Evolutionary conservation across 306 rosid species (phyloP).

Genomic region (Dalbergia cochinchinensis): DNA sequence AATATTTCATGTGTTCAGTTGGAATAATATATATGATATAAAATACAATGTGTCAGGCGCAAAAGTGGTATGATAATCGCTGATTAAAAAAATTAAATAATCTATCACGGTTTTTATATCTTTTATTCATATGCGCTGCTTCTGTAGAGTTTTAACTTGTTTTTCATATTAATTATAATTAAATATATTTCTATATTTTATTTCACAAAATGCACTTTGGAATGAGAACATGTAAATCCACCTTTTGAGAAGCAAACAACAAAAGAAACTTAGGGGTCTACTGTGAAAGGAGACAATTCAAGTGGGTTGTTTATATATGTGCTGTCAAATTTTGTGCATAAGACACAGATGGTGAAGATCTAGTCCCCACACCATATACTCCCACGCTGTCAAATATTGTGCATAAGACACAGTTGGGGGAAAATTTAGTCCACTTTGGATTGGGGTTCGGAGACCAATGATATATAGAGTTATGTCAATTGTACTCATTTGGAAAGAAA

Average conservation of each 20-base stretch:
- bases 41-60: not conserved
- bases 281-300: constrained; percentile 8
- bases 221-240: not conserved
- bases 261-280: not conserved
- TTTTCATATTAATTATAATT: no score
- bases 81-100: no score
- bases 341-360: constrained; percentile 7
- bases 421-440: constrained; percentile 4
- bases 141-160: no score
- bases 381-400: constrained; percentile 5
- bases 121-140: no score
- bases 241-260: not conserved
- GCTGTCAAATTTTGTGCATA: constrained; percentile 10
- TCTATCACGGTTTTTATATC: no score
- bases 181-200: no score
- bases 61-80: no score
- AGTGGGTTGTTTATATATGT: constrained; percentile 22
- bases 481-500: no score
- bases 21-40: not conserved
- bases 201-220: no score
- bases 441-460: constrained; percentile 9
- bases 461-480: no score
- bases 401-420: not conserved
- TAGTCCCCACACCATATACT: not conserved
- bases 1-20: not conserved